A percentile compares a stretch with the other conserved stretches of the same genome.
Evolutionary conservation across 2,329 filamentous ascomycete genomes (phyloP).

Genomic region (Colletotrichum orchidophilum): DNA sequence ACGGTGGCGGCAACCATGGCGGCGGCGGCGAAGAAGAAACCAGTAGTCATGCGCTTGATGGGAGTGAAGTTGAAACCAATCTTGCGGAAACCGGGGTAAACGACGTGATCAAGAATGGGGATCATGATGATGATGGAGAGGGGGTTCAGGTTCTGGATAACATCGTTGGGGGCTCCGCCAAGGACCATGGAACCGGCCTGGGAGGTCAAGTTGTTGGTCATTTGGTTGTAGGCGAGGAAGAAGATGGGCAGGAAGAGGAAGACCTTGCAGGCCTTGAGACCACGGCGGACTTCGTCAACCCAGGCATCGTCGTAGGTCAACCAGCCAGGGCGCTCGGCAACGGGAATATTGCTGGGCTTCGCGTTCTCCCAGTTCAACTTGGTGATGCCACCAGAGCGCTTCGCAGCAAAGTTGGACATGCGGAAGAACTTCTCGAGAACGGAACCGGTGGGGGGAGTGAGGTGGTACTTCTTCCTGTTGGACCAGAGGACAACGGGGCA

Average conservation of each 20-base stretch:
- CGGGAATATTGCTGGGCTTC: slow-evolving; percentile 71
- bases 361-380: slow-evolving; percentile 73
- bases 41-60: slow-evolving; percentile 78
- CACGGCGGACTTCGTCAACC: slow-evolving; percentile 81
- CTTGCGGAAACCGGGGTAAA: slow-evolving; percentile 76
- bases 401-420: slow-evolving; percentile 68
- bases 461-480: slow-evolving; percentile 69
- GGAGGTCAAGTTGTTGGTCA: slow-evolving; percentile 68
- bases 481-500: slow-evolving; percentile 70
- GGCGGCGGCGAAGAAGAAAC: slow-evolving; percentile 72
- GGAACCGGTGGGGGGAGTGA: slow-evolving; percentile 75
- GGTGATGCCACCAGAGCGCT: slow-evolving; percentile 70
- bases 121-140: slow-evolving; percentile 81
- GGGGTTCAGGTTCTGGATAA: slow-evolving; percentile 80
- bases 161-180: slow-evolving; percentile 79
- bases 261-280: slow-evolving; percentile 74
- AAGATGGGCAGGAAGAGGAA: slow-evolving; percentile 76
- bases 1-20: slow-evolving; percentile 69
- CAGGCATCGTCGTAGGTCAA: slow-evolving; percentile 87
- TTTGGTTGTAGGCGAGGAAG: slow-evolving; percentile 68
- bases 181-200: slow-evolving; percentile 75
- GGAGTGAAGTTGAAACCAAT: slow-evolving; percentile 74
- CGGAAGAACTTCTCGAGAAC: slow-evolving; percentile 73
- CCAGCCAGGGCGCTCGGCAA: slow-evolving; percentile 69
- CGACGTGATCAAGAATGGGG: slow-evolving; percentile 72